A percentile compares a stretch with the other conserved stretches of the same genome.
These are phyloP conservation scores for Pseudocercospora musae DNA, from an alignment of 2,329 filamentous ascomycete genomes.

Conservation along the genomic window DNA sequence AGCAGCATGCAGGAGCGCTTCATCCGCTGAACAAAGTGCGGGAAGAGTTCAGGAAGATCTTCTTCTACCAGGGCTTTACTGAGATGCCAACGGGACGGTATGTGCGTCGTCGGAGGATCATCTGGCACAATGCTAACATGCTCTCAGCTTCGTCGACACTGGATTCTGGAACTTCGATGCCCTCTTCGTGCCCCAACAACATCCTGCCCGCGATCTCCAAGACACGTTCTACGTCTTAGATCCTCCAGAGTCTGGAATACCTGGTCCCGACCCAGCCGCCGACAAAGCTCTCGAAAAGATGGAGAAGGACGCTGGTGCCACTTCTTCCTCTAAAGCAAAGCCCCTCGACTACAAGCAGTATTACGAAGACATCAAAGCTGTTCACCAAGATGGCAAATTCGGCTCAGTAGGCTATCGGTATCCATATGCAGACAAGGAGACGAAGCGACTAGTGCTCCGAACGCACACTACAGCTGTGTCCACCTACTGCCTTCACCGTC, in stretches of 20 bases:
- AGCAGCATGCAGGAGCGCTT: slow-evolving; percentile 51
- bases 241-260: slow-evolving; percentile 69
- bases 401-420: slow-evolving; percentile 96
- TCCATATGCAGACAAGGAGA: slow-evolving; percentile 85
- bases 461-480: slow-evolving; percentile 95
- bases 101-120: slow-evolving; percentile 16
- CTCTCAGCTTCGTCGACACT: slow-evolving; percentile 75
- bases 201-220: slow-evolving; percentile 93
- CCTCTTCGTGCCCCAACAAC: slow-evolving; percentile 95
- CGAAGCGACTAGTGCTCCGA: slow-evolving; percentile 79
- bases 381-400: slow-evolving; percentile 88
- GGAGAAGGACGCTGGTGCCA: slow-evolving; percentile 44
- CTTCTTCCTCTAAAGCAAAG: slow-evolving; percentile 22
- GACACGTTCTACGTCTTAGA: slow-evolving; percentile 99
- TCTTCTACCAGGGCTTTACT: slow-evolving; percentile 98
- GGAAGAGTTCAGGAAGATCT: slow-evolving; percentile 93
- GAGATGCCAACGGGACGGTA: slow-evolving; percentile 91
- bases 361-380: slow-evolving; percentile 80
- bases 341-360: slow-evolving; percentile 73
- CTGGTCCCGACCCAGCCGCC: slow-evolving; percentile 53
- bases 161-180: slow-evolving; percentile 99
- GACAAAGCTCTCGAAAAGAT: slow-evolving; percentile 49
- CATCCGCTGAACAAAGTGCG: slow-evolving; percentile 83
- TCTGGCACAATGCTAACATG: slow-evolving; percentile 29
- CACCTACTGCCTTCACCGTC: slow-evolving; percentile 83